Evolutionary conservation across 2,329 filamentous ascomycete species (phyloP), one percentile per base, ranked within the genome.

Genomic region (Sordariomycetes sp.): DNA sequence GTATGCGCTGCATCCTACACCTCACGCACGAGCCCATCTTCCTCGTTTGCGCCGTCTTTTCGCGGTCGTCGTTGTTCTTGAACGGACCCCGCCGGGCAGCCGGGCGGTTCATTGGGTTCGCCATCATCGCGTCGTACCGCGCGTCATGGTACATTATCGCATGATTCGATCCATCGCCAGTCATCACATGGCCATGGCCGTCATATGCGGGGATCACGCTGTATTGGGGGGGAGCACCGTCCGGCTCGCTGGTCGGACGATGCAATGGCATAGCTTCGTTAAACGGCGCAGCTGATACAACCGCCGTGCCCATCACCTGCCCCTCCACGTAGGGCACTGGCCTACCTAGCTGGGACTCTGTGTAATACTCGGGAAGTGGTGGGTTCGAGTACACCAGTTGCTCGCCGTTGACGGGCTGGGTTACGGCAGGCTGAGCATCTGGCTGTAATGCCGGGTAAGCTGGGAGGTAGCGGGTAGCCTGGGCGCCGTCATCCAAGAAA

Each of bases 1-100:
- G 74, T 62, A 84, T 82, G 51, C 80, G 74, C 61, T 84, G 81
- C 78, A 83, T 82, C 54, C 78, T 74, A 61, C 81, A 84, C 52
- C 80, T 72, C 59, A 84, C 77, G 62, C 81, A 84, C 22, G 78
- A 81, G 10, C 79, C 80, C 20, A 80, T 77, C 57, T 76, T 77
- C 59, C 81, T 73, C 2, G 80, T 83, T 58, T 76, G 71, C 0
- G 81, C 81, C 1, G 80, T 84, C 61, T 76, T 71, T 60, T 79
- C 72, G 25, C 79, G 74, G 34, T 76, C 70, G 10, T 68, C 68
- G n/a, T 72, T 69, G 55, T 79, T 76, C 59, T 74, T 78, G 66
- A 83, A 84, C 2, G 79, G 80, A 0, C 78, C 79, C 12, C 79
- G 71, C 57, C 70, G 72, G 8, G 71, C 67, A 7, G 71, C 65